A percentile compares a stretch with the other conserved stretches of the same genome.
Evolutionary conservation across 2,329 filamentous ascomycete species (phyloP).

Genomic region (Calonectria hawksworthii): DNA sequence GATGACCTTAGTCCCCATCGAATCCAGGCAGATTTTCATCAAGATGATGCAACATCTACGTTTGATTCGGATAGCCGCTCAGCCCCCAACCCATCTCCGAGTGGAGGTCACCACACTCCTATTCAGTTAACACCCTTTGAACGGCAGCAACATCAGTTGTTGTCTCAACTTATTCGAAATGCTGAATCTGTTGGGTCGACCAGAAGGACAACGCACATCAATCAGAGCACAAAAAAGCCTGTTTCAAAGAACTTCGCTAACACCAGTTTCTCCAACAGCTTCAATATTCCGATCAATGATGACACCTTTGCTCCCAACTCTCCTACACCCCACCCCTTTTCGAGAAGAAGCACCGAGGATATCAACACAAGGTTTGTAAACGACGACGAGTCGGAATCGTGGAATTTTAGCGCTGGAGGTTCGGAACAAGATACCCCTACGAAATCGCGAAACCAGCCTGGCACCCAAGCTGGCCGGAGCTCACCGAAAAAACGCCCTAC

Average conservation of each 20-base stretch:
- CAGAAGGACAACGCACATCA: conserved; percentile 29
- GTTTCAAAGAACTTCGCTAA: conserved; percentile 48
- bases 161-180: conserved; percentile 55
- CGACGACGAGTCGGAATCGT: conserved; percentile 59
- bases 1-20: conserved; percentile 9
- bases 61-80: conserved; percentile 22
- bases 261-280: conserved; percentile 58
- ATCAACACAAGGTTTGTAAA: conserved; percentile 74
- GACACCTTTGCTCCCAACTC: conserved; percentile 55
- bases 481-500: conserved; percentile 53
- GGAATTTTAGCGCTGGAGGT: conserved; percentile 67
- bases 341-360: conserved; percentile 68
- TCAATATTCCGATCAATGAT: conserved; percentile 62
- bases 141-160: conserved; percentile 54
- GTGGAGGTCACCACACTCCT: conserved; percentile 47
- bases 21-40: conserved; percentile 11
- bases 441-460: conserved; percentile 53
- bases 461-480: conserved; percentile 56
- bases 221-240: conserved; percentile 6
- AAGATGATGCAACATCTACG: conserved; percentile 29
- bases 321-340: conserved; percentile 57
- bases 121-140: conserved; percentile 55
- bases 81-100: conserved; percentile 42
- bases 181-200: conserved; percentile 31
- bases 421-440: conserved; percentile 47